Conservation (phyloP, 306 rosid species). For the Vigna trinervia region DNA sequence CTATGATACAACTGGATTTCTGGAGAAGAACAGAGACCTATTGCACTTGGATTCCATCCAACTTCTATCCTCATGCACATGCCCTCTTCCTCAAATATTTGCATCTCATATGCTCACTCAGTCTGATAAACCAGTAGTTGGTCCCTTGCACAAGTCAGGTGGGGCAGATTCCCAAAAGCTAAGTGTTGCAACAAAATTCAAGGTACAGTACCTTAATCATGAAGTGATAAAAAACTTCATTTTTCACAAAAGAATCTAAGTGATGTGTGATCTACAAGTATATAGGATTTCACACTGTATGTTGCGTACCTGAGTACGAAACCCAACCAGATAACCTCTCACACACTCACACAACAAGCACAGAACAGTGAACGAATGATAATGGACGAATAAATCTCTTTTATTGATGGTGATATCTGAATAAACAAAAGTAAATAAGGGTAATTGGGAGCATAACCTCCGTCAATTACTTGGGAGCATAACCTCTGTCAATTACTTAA, state of each 20-base stretch:
- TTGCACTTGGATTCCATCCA: constrained; percentile 93
- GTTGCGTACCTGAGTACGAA: too few relatives aligned
- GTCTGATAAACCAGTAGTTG: constrained; percentile 81
- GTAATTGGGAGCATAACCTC: too few relatives aligned
- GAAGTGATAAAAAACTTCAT: constrained; percentile 16
- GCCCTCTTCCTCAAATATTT: constrained; percentile 88
- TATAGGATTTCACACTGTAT: not conserved
- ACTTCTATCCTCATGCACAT: constrained; percentile 90
- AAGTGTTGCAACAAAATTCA: constrained; percentile 96
- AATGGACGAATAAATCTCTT: too few relatives aligned
- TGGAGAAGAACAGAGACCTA: constrained; percentile 96
- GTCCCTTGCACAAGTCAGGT: constrained; percentile 85
- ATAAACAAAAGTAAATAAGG: too few relatives aligned
- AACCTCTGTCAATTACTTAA: too few relatives aligned
- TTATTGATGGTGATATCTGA: too few relatives aligned
- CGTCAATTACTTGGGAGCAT: too few relatives aligned
- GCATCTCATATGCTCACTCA: constrained; percentile 85
- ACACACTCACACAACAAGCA: too few relatives aligned
- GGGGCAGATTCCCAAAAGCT: constrained; percentile 98
- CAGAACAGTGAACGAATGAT: too few relatives aligned
- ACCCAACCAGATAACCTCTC: too few relatives aligned
- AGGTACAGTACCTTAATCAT: constrained; percentile 57
- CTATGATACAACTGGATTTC: constrained; percentile 89
- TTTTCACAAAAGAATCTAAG: constrained; percentile 27
- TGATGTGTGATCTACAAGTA: not conserved